Conservation (phyloP, 176 grass and related monocot species). For the Coix lacrymajobi region DNA sequence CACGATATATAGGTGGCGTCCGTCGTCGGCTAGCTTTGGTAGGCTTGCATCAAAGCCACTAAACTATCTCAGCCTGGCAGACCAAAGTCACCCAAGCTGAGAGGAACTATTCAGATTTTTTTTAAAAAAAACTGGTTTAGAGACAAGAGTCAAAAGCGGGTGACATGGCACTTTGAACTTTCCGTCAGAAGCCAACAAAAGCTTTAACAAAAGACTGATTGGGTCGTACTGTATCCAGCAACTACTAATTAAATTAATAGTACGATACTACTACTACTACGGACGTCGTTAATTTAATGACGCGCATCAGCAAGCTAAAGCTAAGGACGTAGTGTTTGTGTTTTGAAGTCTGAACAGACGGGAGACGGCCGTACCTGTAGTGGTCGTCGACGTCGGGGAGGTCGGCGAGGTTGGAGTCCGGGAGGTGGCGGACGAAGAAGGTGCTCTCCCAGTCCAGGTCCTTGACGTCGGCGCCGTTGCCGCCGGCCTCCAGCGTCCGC, state of each 20-base stretch:
- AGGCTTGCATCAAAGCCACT: no score
- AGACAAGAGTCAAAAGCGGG: neutral
- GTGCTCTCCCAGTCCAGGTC: constrained; percentile 95
- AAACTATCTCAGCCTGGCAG: neutral
- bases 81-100: neutral
- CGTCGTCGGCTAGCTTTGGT: neutral
- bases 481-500: constrained; percentile 47
- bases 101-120: neutral
- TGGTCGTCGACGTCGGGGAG: constrained; percentile 65
- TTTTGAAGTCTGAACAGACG: neutral
- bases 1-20: constrained; percentile 5
- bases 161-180: neutral
- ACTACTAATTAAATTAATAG: neutral
- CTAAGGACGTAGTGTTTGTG: neutral
- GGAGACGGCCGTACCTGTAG: no score
- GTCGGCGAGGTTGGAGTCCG: constrained; percentile 57
- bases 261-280: neutral
- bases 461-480: constrained; percentile 28
- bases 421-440: constrained; percentile 82
- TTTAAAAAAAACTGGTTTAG: neutral
- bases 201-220: neutral
- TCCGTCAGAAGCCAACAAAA: neutral
- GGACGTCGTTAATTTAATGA: neutral
- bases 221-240: neutral
- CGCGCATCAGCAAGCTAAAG: neutral